Base-by-base conservation (phyloP, 2,329 filamentous ascomycete species). In the Diaporthe sp. region DNA sequence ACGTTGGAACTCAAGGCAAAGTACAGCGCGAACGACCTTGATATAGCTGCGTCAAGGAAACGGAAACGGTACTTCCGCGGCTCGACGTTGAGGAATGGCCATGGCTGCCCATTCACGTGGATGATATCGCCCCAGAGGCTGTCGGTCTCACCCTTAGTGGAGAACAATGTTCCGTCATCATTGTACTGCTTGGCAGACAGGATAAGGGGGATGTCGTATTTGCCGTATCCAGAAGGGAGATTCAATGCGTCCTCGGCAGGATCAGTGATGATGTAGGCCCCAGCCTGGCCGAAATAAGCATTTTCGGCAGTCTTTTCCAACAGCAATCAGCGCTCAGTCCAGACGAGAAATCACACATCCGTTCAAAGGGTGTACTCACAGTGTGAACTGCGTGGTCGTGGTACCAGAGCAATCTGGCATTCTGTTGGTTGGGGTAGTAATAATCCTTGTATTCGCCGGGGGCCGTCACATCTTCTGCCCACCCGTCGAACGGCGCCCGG, bases 21-120 rank as follows among this genome's bases (percentile, higher is more conserved):
- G 78, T 87, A 89, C 12, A 91, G 81, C 22, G 84, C 81, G 74
- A 88, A 91, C 22, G 85, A 84, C 62, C 87, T 81, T 37, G 84
- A 87, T 69, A 89, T 79, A n/a, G 87, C 84, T 15, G 86, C 85
- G 80, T 91, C 86, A 37, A 90, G 84, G 73, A 91, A 79, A 3
- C 90, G 84, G 78, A 92, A 87, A 28, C 89, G 88, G 81, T 92
- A 92, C 80, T 91, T 92, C 79, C 90, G 86, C 9, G 89, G 89
- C 81, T 92, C 88, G 5, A 91, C 89, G n/a, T 86, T 84, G 13
- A 90, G 78, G 77, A 85, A 91, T 3, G 90, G 90, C 90, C 90
- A 92, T 3, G 90, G 90, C 76, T 89, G 87, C 2, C 88, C 88
- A 78, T 92, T 91, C 73, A 91, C 89, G 59, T 91, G 86, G 69